Base-by-base conservation (phyloP, 2,329 filamentous ascomycete genomes). In the Aspergillus thermomutatus region DNA sequence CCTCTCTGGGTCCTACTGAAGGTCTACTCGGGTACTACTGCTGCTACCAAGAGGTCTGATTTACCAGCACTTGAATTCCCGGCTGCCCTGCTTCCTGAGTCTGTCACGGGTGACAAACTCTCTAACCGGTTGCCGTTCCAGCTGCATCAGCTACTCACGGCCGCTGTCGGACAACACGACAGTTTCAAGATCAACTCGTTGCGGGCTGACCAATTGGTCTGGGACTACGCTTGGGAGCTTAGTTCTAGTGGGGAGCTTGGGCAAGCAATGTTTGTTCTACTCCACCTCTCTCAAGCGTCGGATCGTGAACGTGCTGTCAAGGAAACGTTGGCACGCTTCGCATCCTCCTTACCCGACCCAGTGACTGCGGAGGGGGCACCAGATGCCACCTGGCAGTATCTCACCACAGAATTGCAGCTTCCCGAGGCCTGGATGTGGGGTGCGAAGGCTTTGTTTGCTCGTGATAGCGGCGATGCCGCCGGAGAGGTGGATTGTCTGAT, bases 1-100 rank as follows among this genome's bases (percentile, higher is more conserved):
- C 80, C 95, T 7, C 80, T 97, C 1, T 96, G 93, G 88, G 89
- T 91, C 11, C 82, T 99, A 0, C 77, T 99, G 50, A 91, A 90
- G 70, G 80, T 96, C 4, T 95, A 92, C 66, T 84, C 91, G 1
- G 79, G 74, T 58, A 66, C 69, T 54, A 67, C 64, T 58, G 66
- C 68, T 56, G 60, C 64, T 40, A 56, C 25, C 55, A 68, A 19
- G 21, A 67, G 71, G 26, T 56, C 63, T 68, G 58, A 72, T 66
- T 40, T 79, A 76, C 46, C 68, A n/a, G 54, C 67, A 11, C 52
- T 74, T 26, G 63, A 71, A 47, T 69, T 95, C 2, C 90, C 91
- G 64, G 84, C 87, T 37, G 81, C 92, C 17, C 77, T 97, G 31
- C 83, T 87, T 14, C 90, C 92, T 0, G 86, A 91, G 66, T 91